A percentile compares a stretch with the other conserved stretches of the same genome.
These are phyloP conservation scores for Zygosaccharomyces kombuchaensis DNA, from an alignment of 805 yeast genomes.

Conservation along the genomic window DNA sequence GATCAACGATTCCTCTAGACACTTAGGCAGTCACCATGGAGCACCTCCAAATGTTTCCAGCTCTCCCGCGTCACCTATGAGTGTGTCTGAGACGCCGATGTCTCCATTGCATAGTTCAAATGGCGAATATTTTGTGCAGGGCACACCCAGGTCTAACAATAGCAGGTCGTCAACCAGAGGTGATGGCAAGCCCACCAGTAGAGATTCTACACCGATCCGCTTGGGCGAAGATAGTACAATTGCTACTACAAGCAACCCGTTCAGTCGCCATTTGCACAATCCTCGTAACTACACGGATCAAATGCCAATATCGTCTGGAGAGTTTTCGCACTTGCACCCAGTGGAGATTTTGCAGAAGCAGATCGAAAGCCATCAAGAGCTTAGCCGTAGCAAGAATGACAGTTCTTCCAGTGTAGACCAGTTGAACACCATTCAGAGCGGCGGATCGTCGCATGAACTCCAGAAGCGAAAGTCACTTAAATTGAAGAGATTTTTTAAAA, in stretches of 20 bases:
- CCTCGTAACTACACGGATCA: slow-evolving; percentile 13
- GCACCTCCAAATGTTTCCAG: not conserved
- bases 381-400: slow-evolving; percentile 6
- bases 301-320: slow-evolving; percentile 14
- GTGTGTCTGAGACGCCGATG: slow-evolving; percentile 1
- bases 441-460: not conserved
- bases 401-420: slow-evolving; percentile 10
- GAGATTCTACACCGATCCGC: not conserved
- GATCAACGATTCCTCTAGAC: not conserved
- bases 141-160: not conserved
- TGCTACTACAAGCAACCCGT: slow-evolving; percentile 10
- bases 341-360: slow-evolving; percentile 28
- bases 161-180: not conserved
- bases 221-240: slow-evolving; percentile 5
- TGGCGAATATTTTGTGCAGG: slow-evolving; percentile 1
- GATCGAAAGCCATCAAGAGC: slow-evolving; percentile 22
- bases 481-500: slow-evolving; percentile 51
- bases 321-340: slow-evolving; percentile 27
- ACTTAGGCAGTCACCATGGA: not conserved
- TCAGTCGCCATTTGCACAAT: slow-evolving; percentile 17
- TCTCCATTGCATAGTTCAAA: not conserved
- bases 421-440: slow-evolving; percentile 4
- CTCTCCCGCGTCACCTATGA: not conserved
- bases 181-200: not conserved
- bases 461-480: slow-evolving; percentile 24